A percentile compares a stretch with the other conserved stretches of the same genome.
phyloP scores from a whole-genome alignment of 2,329 filamentous ascomycete species.

The Cryphonectria carpinicola region DNA sequence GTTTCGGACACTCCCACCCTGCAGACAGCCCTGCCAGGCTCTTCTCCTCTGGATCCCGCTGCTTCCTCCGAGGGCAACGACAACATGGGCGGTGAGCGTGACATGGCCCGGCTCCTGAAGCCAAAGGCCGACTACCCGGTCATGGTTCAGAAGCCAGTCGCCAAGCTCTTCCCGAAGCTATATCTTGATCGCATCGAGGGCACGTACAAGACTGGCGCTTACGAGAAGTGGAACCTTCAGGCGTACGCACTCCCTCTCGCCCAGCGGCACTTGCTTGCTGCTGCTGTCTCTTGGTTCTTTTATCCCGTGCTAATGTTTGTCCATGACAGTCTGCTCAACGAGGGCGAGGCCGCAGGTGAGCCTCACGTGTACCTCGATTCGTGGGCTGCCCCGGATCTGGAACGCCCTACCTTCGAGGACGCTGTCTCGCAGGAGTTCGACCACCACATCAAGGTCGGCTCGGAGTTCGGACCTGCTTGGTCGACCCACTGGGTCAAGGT shows the following conservation, averaged over 20 bases:
- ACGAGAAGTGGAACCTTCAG: conserved; percentile 71
- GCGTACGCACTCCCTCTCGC: conserved; percentile 32
- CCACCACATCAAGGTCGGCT: conserved; percentile 70
- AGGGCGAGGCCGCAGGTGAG: conserved; percentile 67
- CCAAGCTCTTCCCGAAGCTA: conserved; percentile 82
- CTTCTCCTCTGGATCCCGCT: neutral
- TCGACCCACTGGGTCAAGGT: conserved; percentile 97
- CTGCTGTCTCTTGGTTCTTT: conserved; percentile 19
- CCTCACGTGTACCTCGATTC: conserved; percentile 83
- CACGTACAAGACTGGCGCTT: conserved; percentile 81
- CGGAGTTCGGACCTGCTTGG: conserved; percentile 91
- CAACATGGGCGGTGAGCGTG: conserved; percentile 56
- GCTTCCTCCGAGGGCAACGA: conserved; percentile 10
- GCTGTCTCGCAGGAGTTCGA: conserved; percentile 75
- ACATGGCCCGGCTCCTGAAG: conserved; percentile 43
- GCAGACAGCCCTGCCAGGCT: neutral
- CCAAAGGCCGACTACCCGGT: conserved; percentile 56
- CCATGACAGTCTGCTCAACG: conserved; percentile 67
- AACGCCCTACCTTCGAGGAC: conserved; percentile 84
- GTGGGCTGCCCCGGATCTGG: conserved; percentile 79
- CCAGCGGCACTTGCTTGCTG: conserved; percentile 18
- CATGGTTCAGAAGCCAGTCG: conserved; percentile 59
- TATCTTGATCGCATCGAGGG: conserved; percentile 82
- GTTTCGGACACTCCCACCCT: too few species aligned
- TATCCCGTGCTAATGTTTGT: neutral